These are phyloP conservation scores for Camptophora hylomeconis DNA, from an alignment of 2,329 filamentous ascomycete genomes.

Conservation along the genomic window DNA sequence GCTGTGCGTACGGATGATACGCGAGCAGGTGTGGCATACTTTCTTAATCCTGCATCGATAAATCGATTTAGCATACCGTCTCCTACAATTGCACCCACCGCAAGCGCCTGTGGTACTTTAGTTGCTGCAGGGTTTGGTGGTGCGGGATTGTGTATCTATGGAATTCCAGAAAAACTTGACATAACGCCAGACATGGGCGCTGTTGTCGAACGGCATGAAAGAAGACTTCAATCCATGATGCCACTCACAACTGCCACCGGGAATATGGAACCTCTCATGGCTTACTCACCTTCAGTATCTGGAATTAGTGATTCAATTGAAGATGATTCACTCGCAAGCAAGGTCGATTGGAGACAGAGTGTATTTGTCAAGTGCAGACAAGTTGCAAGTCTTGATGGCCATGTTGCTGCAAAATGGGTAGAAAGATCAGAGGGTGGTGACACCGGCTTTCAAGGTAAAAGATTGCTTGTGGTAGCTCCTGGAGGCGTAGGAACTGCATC, in stretches of 20 bases:
- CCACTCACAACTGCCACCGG: conserved; percentile 16
- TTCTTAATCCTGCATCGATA: conserved; percentile 50
- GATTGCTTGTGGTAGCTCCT: conserved; percentile 57
- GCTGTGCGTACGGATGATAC: conserved; percentile 64
- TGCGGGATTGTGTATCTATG: conserved; percentile 66
- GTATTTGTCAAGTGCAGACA: conserved; percentile 56
- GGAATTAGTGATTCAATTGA: conserved; percentile 18
- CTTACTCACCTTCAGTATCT: conserved; percentile 18
- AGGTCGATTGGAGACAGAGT: conserved; percentile 52
- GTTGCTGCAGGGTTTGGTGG: conserved; percentile 62
- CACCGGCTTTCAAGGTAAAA: conserved; percentile 19
- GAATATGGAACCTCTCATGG: conserved; percentile 16
- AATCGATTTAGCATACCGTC: conserved; percentile 42
- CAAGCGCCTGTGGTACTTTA: conserved; percentile 56
- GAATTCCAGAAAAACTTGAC: conserved; percentile 60
- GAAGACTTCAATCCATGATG: conserved; percentile 9
- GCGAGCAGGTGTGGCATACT: conserved; percentile 65
- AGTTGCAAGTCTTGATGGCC: conserved; percentile 51
- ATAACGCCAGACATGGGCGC: conserved; percentile 26
- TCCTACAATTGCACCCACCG: conserved; percentile 56
- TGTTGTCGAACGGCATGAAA: conserved; percentile 16
- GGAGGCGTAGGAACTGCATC: conserved; percentile 46
- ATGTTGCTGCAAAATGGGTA: conserved; percentile 62
- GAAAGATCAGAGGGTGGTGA: conserved; percentile 39
- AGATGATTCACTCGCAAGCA: conserved; percentile 21